Evolutionary conservation across 2,329 filamentous ascomycete genomes (phyloP), one percentile per base, ranked within the genome.

Genomic region (Diaporthe ilicicola): DNA sequence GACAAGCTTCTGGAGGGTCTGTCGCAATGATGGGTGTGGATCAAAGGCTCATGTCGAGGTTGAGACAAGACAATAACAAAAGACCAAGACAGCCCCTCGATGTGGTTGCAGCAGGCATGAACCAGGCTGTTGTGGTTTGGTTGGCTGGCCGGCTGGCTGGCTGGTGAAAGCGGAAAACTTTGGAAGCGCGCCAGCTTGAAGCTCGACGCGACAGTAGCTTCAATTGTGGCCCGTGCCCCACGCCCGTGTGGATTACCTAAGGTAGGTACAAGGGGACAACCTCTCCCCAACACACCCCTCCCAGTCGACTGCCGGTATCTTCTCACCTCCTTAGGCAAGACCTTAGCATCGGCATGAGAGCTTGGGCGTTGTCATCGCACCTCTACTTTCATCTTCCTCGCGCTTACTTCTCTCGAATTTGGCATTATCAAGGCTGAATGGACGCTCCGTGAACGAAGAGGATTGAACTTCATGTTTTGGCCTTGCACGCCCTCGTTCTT

Each of bases 11-110:
- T 39, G 24, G 32, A 53, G 56, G 24, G 56, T 69, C 39, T 61
- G 39, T 29, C 42, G 32, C 50, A 42, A 24, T n/a, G 29, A 27
- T 34, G 42, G 39, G 32, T 37, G 9, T 13, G 44, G 39, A 2
- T 70, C 59, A 72, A 46, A 48, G 34, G 19, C 10, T 66, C 70
- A 72, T 72, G 44, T 66, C 70, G 59, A 46, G 32, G 39, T 65
- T 19, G 27, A n/a, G 34, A 27, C 32, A 27, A 19, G n/a, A 42
- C 46, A 53, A 54, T 44, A 53, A 59, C 53, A 59, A 50, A 50
- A 42, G 42, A 24, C 51, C 65, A 56, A 48, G 39, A 59, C 65
- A 68, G 22, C n/a, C 54, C 32, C 42, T 29, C 44, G 27, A 24
- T 37, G 59, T 64, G n/a, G 59, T 44, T n/a, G 29, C 42, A 50